Percentiles rank a stretch among this genome's conserved stretches.
These are phyloP conservation scores for Tetradesmus obliquus DNA, from an alignment of 139 green algal genomes.

Conservation along the genomic window DNA sequence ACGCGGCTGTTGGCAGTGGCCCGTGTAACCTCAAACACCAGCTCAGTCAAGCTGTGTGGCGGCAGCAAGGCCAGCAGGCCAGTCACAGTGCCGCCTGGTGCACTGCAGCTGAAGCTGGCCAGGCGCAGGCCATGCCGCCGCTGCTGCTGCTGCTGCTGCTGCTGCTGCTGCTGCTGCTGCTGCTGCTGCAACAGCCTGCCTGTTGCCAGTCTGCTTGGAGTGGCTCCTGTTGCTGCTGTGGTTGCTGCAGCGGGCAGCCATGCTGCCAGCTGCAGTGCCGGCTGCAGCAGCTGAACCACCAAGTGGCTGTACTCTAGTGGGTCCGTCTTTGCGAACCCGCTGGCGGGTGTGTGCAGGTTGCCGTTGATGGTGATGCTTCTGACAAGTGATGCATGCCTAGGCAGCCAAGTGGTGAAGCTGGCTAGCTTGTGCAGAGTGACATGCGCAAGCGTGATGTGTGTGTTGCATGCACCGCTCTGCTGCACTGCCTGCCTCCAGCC, in stretches of 20 bases:
- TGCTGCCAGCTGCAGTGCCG: not conserved
- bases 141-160: not conserved
- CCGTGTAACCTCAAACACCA: not conserved
- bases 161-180: not conserved
- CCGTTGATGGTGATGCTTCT: not conserved
- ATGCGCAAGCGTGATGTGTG: not conserved
- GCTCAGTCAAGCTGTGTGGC: not conserved
- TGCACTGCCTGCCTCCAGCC: not conserved
- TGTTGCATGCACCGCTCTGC: not conserved
- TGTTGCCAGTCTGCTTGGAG: too few relatives aligned
- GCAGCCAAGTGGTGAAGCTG: not conserved
- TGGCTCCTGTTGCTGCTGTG: not conserved
- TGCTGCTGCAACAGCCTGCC: not conserved
- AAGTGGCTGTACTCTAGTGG: too few relatives aligned
- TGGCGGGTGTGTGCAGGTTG: too few relatives aligned
- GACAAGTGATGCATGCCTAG: not conserved
- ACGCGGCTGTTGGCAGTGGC: too few relatives aligned
- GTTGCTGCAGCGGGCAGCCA: not conserved
- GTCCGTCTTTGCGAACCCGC: too few relatives aligned
- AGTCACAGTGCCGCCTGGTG: not conserved
- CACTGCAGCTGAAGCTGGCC: not conserved
- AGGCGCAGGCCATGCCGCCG: not conserved
- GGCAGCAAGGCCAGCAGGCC: not conserved
- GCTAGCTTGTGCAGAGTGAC: not conserved
- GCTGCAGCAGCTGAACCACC: not conserved